phyloP scores from a whole-genome alignment of 2,329 filamentous ascomycete species.

The Plenodomus biglobosus region DNA sequence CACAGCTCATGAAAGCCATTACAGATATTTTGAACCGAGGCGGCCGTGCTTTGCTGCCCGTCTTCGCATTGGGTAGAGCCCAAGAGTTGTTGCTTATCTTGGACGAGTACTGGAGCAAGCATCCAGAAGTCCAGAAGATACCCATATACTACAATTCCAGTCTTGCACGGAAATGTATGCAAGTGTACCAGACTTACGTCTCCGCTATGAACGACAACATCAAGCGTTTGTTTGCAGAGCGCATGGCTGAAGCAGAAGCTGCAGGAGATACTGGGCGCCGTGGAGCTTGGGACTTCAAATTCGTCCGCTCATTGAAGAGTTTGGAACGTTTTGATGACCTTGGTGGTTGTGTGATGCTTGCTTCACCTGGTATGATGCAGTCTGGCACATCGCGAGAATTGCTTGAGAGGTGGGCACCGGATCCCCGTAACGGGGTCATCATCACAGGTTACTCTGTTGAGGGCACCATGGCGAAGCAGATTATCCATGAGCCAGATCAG shows the following conservation, averaged over 20 bases:
- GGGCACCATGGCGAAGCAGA: constrained; percentile 95
- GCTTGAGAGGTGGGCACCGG: constrained; percentile 93
- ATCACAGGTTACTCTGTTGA: constrained; percentile 99
- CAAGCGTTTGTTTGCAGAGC: constrained; percentile 88
- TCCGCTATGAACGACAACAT: constrained; percentile 99
- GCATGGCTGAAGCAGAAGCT: constrained; percentile 86
- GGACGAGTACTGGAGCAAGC: constrained; percentile 94
- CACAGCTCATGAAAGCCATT: constrained; percentile 92
- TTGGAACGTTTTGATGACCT: constrained; percentile 96
- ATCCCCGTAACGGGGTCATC: constrained; percentile 95
- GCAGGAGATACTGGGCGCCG: constrained; percentile 72
- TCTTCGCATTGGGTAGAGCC: constrained; percentile 90
- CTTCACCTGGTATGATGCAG: constrained; percentile 96
- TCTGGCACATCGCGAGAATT: constrained; percentile 92
- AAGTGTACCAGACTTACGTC: constrained; percentile 97
- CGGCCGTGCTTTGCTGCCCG: constrained; percentile 88
- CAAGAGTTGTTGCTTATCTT: constrained; percentile 93
- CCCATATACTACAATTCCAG: constrained; percentile 98
- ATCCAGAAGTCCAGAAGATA: constrained; percentile 82
- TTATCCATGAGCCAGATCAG: constrained; percentile 91
- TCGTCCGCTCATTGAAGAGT: constrained; percentile 86
- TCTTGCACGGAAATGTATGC: constrained; percentile 93
- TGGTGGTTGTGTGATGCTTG: constrained; percentile 94
- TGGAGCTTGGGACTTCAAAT: constrained; percentile 96
- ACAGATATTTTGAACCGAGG: constrained; percentile 88